Evolutionary conservation across 495 filamentous ascomycete genomes (phyloP).

Genomic region (Penicillium cosmopolitanum): DNA sequence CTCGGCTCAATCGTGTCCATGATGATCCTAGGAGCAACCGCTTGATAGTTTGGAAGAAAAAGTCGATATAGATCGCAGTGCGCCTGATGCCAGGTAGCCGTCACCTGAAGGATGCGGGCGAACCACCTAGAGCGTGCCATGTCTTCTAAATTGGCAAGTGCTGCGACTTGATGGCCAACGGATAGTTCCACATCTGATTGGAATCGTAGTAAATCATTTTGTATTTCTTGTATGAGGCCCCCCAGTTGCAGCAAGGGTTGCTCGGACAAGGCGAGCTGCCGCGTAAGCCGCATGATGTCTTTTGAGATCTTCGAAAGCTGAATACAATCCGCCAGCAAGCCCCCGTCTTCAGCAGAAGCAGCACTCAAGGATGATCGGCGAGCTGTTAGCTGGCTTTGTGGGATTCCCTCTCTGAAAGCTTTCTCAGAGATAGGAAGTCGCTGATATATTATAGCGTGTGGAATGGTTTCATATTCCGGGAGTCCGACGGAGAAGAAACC

Average conservation of each 20-base stretch:
- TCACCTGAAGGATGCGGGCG: constrained; percentile 14
- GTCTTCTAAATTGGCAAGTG: background rate
- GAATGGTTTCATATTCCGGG: constrained; percentile 23
- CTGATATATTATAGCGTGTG: constrained; percentile 24
- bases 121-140: constrained; percentile 15
- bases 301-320: constrained; percentile 18
- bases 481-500: constrained; percentile 24
- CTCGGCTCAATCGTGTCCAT: constrained; percentile 11
- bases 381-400: background rate
- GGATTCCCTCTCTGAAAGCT: constrained; percentile 11
- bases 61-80: constrained; percentile 28
- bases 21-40: constrained; percentile 20
- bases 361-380: background rate
- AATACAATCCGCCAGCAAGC: constrained; percentile 14
- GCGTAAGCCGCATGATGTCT: constrained; percentile 23
- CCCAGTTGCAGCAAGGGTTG: constrained; percentile 18
- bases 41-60: constrained; percentile 23
- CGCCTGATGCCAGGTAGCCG: constrained; percentile 23
- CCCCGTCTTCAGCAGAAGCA: constrained; percentile 3
- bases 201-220: constrained; percentile 18
- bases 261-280: constrained; percentile 18
- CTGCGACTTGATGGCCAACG: constrained; percentile 8
- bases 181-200: constrained; percentile 14
- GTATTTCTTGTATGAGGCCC: constrained; percentile 19
- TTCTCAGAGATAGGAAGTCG: constrained; percentile 22